These are phyloP conservation scores for Kockiozyma suomiensis DNA, from an alignment of 805 yeast species.

Conservation along the genomic window DNA sequence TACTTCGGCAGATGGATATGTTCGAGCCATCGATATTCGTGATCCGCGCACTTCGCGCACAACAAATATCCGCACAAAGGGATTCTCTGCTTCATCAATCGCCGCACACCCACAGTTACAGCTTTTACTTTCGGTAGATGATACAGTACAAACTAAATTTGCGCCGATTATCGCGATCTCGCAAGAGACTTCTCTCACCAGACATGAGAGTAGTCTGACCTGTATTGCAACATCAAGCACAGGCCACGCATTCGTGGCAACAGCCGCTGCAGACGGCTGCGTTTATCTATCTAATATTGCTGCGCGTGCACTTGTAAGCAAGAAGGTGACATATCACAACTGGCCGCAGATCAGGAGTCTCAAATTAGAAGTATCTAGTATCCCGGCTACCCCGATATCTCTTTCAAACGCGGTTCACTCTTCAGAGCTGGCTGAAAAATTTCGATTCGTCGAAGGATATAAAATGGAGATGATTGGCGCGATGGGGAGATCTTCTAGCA, in stretches of 20 bases:
- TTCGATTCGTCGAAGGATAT: conserved; percentile 26
- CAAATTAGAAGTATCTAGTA: conserved; percentile 3
- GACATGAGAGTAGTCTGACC: conserved; percentile 13
- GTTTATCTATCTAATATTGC: conserved; percentile 23
- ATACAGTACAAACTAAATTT: background rate
- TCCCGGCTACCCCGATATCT: background rate
- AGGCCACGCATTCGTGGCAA: conserved; percentile 28
- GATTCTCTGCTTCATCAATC: background rate
- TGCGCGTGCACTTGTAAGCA: conserved; percentile 8
- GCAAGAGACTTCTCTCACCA: background rate
- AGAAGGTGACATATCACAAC: conserved; percentile 1
- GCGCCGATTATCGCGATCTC: background rate
- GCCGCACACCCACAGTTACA: background rate
- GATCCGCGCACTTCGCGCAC: conserved; percentile 16
- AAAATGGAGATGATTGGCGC: conserved; percentile 1
- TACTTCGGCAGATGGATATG: conserved; percentile 25
- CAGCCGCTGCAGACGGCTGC: conserved; percentile 32
- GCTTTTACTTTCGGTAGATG: conserved; percentile 9
- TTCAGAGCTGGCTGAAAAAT: conserved; percentile 1
- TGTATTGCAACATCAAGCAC: conserved; percentile 15
- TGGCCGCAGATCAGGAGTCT: conserved; percentile 22
- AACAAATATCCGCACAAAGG: conserved; percentile 11
- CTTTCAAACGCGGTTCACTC: background rate
- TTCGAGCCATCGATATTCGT: conserved; percentile 20
- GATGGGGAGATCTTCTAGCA: background rate